These are phyloP conservation scores for Teratosphaeria pseudoeucalypti DNA, from an alignment of 2,329 filamentous ascomycete genomes.

Conservation along the genomic window DNA sequence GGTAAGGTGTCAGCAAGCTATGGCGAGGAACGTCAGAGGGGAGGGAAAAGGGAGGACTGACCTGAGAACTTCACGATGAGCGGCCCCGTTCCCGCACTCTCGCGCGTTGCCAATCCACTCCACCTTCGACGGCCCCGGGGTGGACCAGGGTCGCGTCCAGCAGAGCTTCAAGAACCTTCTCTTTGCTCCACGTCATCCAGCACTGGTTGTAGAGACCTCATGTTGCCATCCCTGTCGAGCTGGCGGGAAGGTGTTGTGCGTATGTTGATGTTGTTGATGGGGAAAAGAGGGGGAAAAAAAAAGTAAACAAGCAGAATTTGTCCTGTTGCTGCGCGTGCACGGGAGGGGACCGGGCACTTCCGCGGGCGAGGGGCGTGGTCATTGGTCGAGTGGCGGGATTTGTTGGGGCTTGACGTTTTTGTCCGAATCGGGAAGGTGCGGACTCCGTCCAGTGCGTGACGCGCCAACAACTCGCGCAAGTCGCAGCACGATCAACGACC, in stretches of 20 bases:
- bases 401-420: not conserved
- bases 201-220: not conserved
- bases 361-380: not conserved
- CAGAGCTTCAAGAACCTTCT: not conserved
- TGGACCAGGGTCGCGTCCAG: not conserved
- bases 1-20: not conserved
- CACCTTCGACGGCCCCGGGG: not conserved
- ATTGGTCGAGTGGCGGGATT: not conserved
- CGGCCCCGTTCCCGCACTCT: not conserved
- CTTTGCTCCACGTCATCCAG: not conserved
- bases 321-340: not conserved
- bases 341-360: not conserved
- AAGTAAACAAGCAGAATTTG: not conserved
- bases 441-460: not conserved
- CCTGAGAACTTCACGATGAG: not conserved
- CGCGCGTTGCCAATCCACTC: not conserved
- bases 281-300: not conserved
- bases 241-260: not conserved
- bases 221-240: not conserved
- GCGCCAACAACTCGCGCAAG: not conserved
- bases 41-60: not conserved
- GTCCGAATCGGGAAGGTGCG: not conserved
- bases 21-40: not conserved
- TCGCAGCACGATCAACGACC: not conserved
- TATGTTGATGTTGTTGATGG: not conserved